phyloP scores from a whole-genome alignment of 129 eudicot species.

The Flaveria trinervia region DNA sequence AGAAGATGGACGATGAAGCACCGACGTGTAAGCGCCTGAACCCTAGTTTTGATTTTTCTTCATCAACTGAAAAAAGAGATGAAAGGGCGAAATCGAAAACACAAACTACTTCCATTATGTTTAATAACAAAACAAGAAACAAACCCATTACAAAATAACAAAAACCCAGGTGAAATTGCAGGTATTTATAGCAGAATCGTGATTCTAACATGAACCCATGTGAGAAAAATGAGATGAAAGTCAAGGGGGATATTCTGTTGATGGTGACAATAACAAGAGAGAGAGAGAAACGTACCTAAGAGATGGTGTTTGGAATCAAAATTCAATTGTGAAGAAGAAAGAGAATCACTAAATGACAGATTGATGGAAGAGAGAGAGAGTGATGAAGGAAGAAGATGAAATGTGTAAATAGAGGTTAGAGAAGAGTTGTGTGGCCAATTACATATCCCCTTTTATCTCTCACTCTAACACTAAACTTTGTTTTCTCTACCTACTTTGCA shows the following conservation, averaged over 20 bases:
- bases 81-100: too few relatives aligned
- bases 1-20: too few relatives aligned
- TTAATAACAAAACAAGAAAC: not conserved
- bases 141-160: conserved; percentile 7
- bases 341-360: not conserved
- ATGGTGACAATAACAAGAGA: conserved; percentile 34
- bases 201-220: too few relatives aligned
- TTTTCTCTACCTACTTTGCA: conserved; percentile 6
- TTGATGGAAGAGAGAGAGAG: conserved; percentile 22
- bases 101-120: too few relatives aligned
- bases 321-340: conserved; percentile 23
- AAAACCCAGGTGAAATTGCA: not conserved
- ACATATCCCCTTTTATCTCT: conserved; percentile 32
- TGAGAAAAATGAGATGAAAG: not conserved
- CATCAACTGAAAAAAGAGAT: too few relatives aligned
- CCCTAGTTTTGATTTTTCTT: too few relatives aligned
- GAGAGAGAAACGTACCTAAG: too few relatives aligned
- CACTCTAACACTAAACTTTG: conserved; percentile 15
- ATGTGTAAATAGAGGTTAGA: conserved; percentile 7
- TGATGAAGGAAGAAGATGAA: conserved; percentile 28
- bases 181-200: too few relatives aligned
- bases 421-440: conserved; percentile 40
- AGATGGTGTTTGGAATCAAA: too few relatives aligned
- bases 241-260: conserved; percentile 32
- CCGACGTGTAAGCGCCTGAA: too few relatives aligned